Base-by-base conservation (phyloP, 164 flowering plant species). In the Cinnamomum chago region DNA sequence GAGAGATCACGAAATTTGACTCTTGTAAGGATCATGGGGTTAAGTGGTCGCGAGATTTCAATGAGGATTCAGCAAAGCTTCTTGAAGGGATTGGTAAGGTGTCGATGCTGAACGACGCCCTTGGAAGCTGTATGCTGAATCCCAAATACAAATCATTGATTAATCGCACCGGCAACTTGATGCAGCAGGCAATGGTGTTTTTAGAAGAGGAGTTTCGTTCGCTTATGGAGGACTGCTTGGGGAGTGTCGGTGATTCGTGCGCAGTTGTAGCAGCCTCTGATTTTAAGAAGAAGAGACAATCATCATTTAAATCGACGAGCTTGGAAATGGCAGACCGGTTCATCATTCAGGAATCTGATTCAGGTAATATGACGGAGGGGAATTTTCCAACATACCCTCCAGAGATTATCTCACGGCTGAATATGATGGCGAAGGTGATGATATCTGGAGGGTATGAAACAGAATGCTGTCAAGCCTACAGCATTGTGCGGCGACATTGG, bases 131-230 rank as follows among this genome's bases (percentile, higher is more conserved):
- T 5, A 58, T 68, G 17, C 68, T 73, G 3, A 68, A 78, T 12
- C 7, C 68, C 2, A 33, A 67, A 24, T 74, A 58, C 71, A 22
- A 73, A 3, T 10, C 81, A 15, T 24, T 78, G 4, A 23, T 84
- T 4, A 83, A 85, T 65, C 79, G 81, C 18, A 81, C 83, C 10
- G 79, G 83, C 70, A 17, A 47, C 18, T 82, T 87, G 14, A 64
- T 88, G 27, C 93, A 92, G 50, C 84, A 80, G 4, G 90, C 90
- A 7, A 86, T 92, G 89, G 33, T 79, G 23, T 83, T 84, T 25
- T 70, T 92, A 68, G 98, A 92, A 55, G 91, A 89, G 17, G 90
- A 91, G 62, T 84, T 94, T 60, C 86, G 92, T 0, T 22, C 75
- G 7, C 77, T 94, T 23, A 71, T 92, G 0, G 95, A 89, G 28